Evolutionary conservation across 1,284 basidiomycete species (phyloP).

Genomic region (Inonotus obliquus): DNA sequence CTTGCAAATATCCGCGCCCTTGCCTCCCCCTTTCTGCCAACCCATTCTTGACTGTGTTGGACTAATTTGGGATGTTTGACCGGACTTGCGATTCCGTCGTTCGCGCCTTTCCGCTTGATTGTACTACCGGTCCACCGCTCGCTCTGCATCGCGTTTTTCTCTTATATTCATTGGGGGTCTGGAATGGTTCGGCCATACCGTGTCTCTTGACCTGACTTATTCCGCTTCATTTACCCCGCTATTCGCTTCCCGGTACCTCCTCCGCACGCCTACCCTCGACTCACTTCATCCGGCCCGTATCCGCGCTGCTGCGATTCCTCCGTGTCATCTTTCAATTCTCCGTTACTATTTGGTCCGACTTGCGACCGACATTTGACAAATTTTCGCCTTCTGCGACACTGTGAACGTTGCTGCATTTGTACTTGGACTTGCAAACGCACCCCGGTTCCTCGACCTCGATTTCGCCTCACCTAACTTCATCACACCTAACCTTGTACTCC

Average conservation of each 20-base stretch:
- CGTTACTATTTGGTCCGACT: background rate
- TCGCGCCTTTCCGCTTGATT: background rate
- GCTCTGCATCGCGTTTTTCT: background rate
- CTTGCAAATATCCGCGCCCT: background rate
- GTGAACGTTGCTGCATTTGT: background rate
- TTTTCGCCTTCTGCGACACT: background rate
- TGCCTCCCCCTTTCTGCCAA: background rate
- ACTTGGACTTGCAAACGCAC: background rate
- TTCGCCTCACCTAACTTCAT: slow-evolving; percentile 19
- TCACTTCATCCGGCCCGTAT: slow-evolving; percentile 28
- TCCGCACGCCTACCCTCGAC: background rate
- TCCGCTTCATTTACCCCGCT: background rate
- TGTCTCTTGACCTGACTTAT: background rate
- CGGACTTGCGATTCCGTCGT: background rate
- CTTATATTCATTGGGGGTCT: background rate
- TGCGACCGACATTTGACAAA: background rate
- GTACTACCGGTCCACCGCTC: background rate
- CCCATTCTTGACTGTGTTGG: background rate
- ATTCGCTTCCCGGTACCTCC: slow-evolving; percentile 20
- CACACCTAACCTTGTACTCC: slow-evolving; percentile 13
- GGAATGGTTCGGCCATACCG: background rate
- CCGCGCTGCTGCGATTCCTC: slow-evolving; percentile 19
- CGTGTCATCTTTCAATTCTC: background rate
- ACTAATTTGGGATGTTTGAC: background rate
- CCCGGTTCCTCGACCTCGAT: background rate